Evolutionary conservation across 75 land plant species (phyloP).

Genomic region (Pinus albicaulis): DNA sequence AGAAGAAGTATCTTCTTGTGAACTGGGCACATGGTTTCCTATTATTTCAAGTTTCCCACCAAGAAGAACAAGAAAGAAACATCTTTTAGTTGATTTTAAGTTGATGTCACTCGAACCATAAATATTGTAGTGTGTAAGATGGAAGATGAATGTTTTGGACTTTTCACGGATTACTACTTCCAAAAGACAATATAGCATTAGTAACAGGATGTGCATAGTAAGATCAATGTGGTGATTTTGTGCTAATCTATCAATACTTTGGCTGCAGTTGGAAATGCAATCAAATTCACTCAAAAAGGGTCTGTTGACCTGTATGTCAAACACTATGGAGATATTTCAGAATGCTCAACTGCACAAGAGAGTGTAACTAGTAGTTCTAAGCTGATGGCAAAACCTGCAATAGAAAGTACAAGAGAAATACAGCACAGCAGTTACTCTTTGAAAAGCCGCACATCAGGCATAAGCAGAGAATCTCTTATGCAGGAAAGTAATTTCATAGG

Average conservation of each 20-base stretch:
- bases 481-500: neutral
- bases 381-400: neutral
- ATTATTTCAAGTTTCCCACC: no score
- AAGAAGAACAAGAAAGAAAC: neutral
- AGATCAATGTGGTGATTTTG: neutral
- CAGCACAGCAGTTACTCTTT: neutral
- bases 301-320: constrained; percentile 33
- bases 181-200: no score
- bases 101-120: neutral
- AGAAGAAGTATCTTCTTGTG: neutral
- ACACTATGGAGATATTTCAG: constrained; percentile 19
- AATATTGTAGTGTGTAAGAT: neutral
- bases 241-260: neutral
- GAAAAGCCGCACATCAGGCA: neutral
- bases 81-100: neutral
- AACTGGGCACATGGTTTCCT: neutral
- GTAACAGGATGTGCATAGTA: no score
- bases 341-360: constrained; percentile 7
- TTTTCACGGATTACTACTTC: no score
- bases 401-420: neutral
- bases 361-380: neutral
- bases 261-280: constrained; percentile 51
- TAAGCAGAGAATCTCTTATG: neutral
- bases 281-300: constrained; percentile 50
- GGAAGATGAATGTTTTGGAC: neutral